Percentiles rank a stretch among this genome's conserved stretches.
Evolutionary conservation across 768 basidiomycete species (phyloP).

Genomic region (Scleroderma bovista): DNA sequence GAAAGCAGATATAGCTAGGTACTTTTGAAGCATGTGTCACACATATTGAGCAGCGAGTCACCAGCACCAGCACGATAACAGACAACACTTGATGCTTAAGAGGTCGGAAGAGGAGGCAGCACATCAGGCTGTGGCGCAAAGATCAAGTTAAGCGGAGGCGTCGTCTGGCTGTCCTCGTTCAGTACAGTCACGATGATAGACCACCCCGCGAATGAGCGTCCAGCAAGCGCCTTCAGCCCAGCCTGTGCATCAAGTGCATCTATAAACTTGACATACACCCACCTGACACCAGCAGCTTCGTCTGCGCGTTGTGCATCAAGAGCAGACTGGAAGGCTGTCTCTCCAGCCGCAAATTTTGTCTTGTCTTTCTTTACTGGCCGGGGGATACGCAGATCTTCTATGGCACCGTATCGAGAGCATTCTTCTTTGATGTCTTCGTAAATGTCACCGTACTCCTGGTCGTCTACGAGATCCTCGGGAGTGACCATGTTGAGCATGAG

Average conservation of each 20-base stretch:
- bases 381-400: slow-evolving; percentile 85
- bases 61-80: neutral
- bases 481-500: slow-evolving; percentile 99
- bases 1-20: no score
- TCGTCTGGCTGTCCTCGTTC: slow-evolving; percentile 78
- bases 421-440: slow-evolving; percentile 94
- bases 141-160: slow-evolving; percentile 75
- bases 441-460: slow-evolving; percentile 90
- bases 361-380: slow-evolving; percentile 85
- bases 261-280: slow-evolving; percentile 89
- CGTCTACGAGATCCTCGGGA: slow-evolving; percentile 82
- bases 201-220: slow-evolving; percentile 79
- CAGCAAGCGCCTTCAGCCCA: slow-evolving; percentile 85
- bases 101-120: slow-evolving; percentile 65
- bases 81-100: slow-evolving; percentile 9
- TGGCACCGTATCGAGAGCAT: slow-evolving; percentile 70
- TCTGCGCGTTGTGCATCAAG: slow-evolving; percentile 69
- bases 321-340: slow-evolving; percentile 51
- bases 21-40: no score
- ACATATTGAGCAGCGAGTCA: neutral
- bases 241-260: slow-evolving; percentile 54
- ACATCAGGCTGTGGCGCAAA: slow-evolving; percentile 82
- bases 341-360: slow-evolving; percentile 66
- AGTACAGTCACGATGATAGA: slow-evolving; percentile 84
- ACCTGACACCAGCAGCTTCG: slow-evolving; percentile 88